Percentiles rank a stretch among this genome's conserved stretches.
Evolutionary conservation across 176 grass and related monocot species (phyloP).

Genomic region (Triticum dicoccoides): DNA sequence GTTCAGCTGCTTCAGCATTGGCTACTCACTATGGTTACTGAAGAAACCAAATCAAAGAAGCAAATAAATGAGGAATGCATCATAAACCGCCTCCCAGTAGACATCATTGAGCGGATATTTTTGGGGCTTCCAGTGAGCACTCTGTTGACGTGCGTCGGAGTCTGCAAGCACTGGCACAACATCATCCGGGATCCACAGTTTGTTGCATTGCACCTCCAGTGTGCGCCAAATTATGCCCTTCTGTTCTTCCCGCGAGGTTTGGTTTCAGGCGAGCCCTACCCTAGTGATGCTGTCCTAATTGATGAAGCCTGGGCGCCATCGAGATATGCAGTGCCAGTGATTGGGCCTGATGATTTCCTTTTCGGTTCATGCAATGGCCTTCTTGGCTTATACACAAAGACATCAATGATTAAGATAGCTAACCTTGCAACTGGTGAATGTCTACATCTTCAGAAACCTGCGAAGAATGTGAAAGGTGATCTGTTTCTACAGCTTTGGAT

Average conservation of each 20-base stretch:
- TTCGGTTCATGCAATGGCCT: constrained; percentile 38
- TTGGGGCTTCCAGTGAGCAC: constrained; percentile 24
- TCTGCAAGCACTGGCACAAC: constrained; percentile 26
- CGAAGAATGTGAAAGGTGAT: not conserved
- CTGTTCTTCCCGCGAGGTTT: constrained; percentile 6
- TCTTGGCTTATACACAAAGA: constrained; percentile 35
- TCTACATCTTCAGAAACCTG: constrained; percentile 30
- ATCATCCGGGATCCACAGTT: not conserved
- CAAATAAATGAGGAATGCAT: not conserved
- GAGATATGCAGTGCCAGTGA: not conserved
- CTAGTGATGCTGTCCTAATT: constrained; percentile 3
- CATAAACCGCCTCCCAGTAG: not conserved
- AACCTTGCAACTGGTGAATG: constrained; percentile 37
- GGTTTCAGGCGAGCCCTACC: not conserved
- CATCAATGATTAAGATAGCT: constrained; percentile 29
- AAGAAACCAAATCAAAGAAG: not conserved
- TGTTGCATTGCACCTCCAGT: constrained; percentile 17
- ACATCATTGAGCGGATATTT: constrained; percentile 1
- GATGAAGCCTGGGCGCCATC: not conserved
- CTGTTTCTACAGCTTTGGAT: constrained; percentile 42
- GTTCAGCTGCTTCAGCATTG: not conserved
- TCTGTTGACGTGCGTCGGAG: constrained; percentile 15
- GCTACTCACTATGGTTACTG: not conserved
- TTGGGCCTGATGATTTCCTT: constrained; percentile 24
- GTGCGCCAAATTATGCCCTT: constrained; percentile 9